Percentiles rank a stretch among this genome's conserved stretches.
phyloP scores from a whole-genome alignment of 2,329 filamentous ascomycete genomes.

The Fusarium chlamydosporum region DNA sequence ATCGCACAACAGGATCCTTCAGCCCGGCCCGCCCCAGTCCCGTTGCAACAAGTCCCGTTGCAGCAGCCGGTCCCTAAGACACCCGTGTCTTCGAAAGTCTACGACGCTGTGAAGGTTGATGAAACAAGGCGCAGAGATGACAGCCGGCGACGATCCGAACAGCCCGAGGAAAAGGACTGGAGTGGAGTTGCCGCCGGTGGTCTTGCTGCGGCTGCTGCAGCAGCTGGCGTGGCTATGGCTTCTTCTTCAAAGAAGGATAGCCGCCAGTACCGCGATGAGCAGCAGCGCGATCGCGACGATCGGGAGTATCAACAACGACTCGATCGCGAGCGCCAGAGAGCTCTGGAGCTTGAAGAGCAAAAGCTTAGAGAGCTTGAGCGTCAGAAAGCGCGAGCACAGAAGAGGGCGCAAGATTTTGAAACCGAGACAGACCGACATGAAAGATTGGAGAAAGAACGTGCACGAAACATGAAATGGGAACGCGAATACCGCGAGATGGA shows the following conservation, averaged over 20 bases:
- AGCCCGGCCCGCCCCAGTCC: constrained; percentile 70
- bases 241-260: constrained; percentile 47
- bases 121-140: constrained; percentile 56
- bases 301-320: constrained; percentile 38
- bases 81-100: constrained; percentile 78
- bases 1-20: constrained; percentile 59
- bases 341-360: constrained; percentile 34
- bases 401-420: constrained; percentile 19
- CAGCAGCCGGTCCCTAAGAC: constrained; percentile 86
- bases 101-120: constrained; percentile 65
- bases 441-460: constrained; percentile 31
- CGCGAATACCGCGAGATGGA: constrained; percentile 51
- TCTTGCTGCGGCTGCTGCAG: constrained; percentile 64
- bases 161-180: constrained; percentile 58
- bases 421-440: constrained; percentile 39
- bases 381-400: constrained; percentile 31
- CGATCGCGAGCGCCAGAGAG: constrained; percentile 43
- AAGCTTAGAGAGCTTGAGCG: constrained; percentile 46
- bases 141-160: constrained; percentile 53
- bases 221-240: constrained; percentile 59
- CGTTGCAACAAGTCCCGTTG: constrained; percentile 80
- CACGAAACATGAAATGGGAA: constrained; percentile 42
- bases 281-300: constrained; percentile 40
- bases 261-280: constrained; percentile 37
- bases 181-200: constrained; percentile 63